A percentile compares a stretch with the other conserved stretches of the same genome.
Conservation (phyloP, 176 grass and related monocot genomes). For the Hordeum marinum region DNA sequence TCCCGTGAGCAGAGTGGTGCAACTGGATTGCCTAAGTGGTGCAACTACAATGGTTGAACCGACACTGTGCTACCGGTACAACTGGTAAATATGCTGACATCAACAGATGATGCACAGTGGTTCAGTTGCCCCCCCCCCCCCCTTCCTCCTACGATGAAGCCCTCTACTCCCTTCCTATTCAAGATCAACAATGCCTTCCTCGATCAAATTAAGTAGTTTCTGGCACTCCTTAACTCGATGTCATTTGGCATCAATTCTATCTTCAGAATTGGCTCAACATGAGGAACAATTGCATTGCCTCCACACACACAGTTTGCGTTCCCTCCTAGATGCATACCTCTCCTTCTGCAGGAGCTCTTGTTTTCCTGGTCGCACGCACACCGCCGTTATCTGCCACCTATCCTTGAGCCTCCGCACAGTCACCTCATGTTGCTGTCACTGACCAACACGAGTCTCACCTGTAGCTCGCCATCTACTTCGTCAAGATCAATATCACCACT, state of each 20-base stretch:
- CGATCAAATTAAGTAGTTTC: neutral
- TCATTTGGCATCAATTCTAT: neutral
- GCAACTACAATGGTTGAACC: neutral
- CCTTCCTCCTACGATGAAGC: neutral
- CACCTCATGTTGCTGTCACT: slow-evolving; percentile 1
- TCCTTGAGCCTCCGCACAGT: neutral
- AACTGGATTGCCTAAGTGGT: neutral
- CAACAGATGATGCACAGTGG: neutral
- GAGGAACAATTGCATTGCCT: neutral
- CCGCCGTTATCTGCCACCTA: neutral
- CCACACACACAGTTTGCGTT: neutral
- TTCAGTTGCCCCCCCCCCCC: neutral
- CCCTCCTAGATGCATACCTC: neutral
- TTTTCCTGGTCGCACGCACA: neutral
- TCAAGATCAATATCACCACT: neutral
- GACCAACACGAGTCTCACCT: neutral
- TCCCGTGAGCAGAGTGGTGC: neutral
- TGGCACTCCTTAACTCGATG: neutral
- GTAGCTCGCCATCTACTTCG: neutral
- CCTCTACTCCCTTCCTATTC: neutral
- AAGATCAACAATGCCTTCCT: neutral
- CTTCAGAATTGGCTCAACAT: neutral
- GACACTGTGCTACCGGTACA: neutral
- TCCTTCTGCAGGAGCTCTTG: neutral
- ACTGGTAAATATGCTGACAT: neutral